phyloP scores from a whole-genome alignment of 2,329 filamentous ascomycete genomes.

The Aspergillus floridensis region DNA sequence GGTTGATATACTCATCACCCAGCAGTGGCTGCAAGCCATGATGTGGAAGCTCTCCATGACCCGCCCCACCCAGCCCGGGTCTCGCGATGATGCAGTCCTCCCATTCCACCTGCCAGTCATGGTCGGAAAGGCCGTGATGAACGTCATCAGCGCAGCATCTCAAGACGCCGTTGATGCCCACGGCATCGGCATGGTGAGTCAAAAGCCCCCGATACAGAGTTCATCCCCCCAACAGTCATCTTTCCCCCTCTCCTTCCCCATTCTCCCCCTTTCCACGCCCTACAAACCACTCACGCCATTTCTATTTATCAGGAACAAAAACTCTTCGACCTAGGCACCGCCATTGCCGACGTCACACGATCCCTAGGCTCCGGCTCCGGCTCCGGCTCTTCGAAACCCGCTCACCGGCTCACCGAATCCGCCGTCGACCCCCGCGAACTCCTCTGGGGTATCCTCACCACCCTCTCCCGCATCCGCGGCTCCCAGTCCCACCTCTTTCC shows the following conservation, averaged over 20 bases:
- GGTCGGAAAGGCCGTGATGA: conserved; percentile 61
- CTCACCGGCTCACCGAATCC: conserved; percentile 30
- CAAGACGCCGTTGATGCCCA: conserved; percentile 72
- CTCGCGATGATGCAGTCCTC: conserved; percentile 55
- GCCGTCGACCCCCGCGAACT: conserved; percentile 34
- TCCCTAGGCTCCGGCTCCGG: conserved; percentile 27
- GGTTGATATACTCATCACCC: conserved; percentile 66
- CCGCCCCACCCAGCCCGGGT: conserved; percentile 59
- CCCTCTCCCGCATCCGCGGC: conserved; percentile 38
- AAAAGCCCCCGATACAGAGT: background rate
- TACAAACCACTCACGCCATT: background rate
- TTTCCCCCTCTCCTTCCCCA: background rate
- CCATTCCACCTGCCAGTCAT: conserved; percentile 64
- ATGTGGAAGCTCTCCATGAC: conserved; percentile 72
- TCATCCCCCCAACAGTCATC: background rate
- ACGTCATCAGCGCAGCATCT: conserved; percentile 70
- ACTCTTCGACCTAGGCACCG: conserved; percentile 35
- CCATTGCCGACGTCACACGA: conserved; percentile 34
- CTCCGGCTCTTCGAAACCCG: conserved; percentile 22
- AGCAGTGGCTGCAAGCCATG: conserved; percentile 69
- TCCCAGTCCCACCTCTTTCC: conserved; percentile 40
- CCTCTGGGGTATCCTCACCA: conserved; percentile 40
- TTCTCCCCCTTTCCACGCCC: background rate
- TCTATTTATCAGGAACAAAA: conserved; percentile 35
- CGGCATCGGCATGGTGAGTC: conserved; percentile 68